Base-by-base conservation (phyloP, 2,329 filamentous ascomycete genomes). In the Hymenoscyphus albidus region DNA sequence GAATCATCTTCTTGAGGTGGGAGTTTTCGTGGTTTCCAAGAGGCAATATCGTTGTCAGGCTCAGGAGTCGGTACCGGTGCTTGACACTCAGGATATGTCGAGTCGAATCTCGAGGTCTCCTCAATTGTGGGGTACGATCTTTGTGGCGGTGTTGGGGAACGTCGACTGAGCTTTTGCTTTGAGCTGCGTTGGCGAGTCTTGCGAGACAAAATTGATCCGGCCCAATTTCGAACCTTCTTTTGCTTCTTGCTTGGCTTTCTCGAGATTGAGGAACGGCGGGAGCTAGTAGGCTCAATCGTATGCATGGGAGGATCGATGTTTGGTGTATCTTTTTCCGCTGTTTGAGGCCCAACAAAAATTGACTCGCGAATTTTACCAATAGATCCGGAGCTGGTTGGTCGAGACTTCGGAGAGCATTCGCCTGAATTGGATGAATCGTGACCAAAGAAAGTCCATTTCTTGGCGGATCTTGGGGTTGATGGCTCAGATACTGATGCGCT, bases 161-260 rank as follows among this genome's bases (percentile, higher is more conserved):
- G 73, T 59, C 75, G 74, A 66, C 73, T 76, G 16, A 74, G 55
- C 64, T 80, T 79, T 55, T 76, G 74, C 70, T 82, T 82, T 16
- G 73, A 72, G 35, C 74, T 74, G 61, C 79, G 77, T 60, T 79
- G 78, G 65, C 81, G 81, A 48, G 77, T 75, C 69, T 82, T 83
- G 31, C 80, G 76, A 16, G 79, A 80, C 56, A 84, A 71, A 62
- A 85, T 82, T 9, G 80, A 78, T 22, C 80, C 81, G 51, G 82
- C 81, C 82, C 82, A 84, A 13, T 79, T 81, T 73, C 91, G 92
- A 65, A 94, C 90, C 75, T 90, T 90, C 78, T 91, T 93, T 73
- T 88, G 84, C 67, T 85, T 84, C 77, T 82, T 85, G 64, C 72
- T 77, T 14, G 71, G 69, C 58, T 76, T 76, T 51, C 70, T 70